These are phyloP conservation scores for Biscogniauxia mediterranea DNA, from an alignment of 2,329 filamentous ascomycete genomes.

Conservation along the genomic window DNA sequence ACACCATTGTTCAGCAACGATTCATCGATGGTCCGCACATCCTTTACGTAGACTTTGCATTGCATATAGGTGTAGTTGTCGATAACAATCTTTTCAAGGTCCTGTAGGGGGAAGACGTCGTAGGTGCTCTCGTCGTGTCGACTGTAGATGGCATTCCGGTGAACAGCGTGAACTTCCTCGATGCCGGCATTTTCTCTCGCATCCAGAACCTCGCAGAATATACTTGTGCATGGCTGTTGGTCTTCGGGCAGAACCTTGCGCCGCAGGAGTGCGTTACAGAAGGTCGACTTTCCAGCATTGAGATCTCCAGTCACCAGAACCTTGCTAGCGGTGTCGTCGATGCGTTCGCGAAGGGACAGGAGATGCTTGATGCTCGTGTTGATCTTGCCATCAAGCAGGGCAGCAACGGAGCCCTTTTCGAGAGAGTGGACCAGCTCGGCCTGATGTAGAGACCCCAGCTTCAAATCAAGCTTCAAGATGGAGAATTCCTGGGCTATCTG, in stretches of 20 bases:
- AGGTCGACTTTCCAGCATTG: conserved; percentile 97
- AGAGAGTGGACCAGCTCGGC: conserved; percentile 90
- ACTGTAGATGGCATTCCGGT: conserved; percentile 76
- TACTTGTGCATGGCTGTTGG: conserved; percentile 95
- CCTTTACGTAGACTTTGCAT: conserved; percentile 96
- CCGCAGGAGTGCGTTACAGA: conserved; percentile 93
- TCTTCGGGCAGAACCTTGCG: conserved; percentile 94
- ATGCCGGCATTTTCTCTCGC: conserved; percentile 84
- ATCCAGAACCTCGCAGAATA: conserved; percentile 96
- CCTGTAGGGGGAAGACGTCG: conserved; percentile 73
- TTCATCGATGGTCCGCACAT: conserved; percentile 84
- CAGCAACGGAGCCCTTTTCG: conserved; percentile 87
- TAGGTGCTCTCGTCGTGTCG: conserved; percentile 93
- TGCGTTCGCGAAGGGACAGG: conserved; percentile 80
- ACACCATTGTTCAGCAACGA: conserved; percentile 96
- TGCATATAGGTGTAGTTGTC: conserved; percentile 88
- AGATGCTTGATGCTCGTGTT: conserved; percentile 91
- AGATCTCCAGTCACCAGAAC: conserved; percentile 93
- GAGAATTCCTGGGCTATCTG: conserved; percentile 97
- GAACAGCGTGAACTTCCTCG: conserved; percentile 94
- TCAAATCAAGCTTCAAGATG: conserved; percentile 89
- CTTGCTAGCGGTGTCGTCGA: conserved; percentile 96
- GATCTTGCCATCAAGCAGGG: conserved; percentile 90
- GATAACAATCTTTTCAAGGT: conserved; percentile 84
- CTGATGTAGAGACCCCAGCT: conserved; percentile 82